phyloP scores from a whole-genome alignment of 73 alveolate genomes.

The Stentor coeruleus region DNA sequence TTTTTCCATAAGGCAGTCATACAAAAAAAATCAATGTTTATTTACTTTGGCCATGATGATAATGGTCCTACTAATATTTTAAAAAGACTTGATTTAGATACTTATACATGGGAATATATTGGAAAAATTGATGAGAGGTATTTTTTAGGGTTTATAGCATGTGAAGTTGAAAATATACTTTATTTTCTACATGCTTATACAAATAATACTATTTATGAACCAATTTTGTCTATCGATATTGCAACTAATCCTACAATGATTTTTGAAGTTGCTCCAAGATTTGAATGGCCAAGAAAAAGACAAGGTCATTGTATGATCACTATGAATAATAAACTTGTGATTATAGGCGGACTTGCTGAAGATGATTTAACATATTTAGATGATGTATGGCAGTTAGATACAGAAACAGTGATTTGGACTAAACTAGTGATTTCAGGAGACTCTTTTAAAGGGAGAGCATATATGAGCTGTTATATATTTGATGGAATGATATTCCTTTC shows the following conservation, averaged over 20 bases:
- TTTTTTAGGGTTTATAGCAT: not conserved
- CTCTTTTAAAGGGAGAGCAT: not conserved
- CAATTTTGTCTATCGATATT: not conserved
- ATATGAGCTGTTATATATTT: not conserved
- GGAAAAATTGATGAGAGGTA: not conserved
- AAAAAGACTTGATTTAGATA: too few relatives aligned
- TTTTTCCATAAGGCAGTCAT: too few relatives aligned
- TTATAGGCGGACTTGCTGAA: slow-evolving; percentile 14
- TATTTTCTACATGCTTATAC: not conserved
- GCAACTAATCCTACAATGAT: not conserved
- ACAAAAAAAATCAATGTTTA: not conserved
- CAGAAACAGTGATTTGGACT: not conserved
- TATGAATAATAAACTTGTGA: not conserved
- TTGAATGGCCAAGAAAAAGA: slow-evolving; percentile 8
- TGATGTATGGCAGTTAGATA: not conserved
- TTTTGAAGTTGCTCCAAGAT: not conserved
- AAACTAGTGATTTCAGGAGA: not conserved
- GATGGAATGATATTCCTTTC: too few relatives aligned
- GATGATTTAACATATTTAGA: not conserved
- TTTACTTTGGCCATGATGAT: not conserved
- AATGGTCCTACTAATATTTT: not conserved
- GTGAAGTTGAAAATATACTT: not conserved
- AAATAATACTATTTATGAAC: too few relatives aligned
- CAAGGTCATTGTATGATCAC: not conserved
- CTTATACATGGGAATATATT: not conserved